phyloP scores from a whole-genome alignment of 2,329 filamentous ascomycete genomes.

The Apiospora koreana region DNA sequence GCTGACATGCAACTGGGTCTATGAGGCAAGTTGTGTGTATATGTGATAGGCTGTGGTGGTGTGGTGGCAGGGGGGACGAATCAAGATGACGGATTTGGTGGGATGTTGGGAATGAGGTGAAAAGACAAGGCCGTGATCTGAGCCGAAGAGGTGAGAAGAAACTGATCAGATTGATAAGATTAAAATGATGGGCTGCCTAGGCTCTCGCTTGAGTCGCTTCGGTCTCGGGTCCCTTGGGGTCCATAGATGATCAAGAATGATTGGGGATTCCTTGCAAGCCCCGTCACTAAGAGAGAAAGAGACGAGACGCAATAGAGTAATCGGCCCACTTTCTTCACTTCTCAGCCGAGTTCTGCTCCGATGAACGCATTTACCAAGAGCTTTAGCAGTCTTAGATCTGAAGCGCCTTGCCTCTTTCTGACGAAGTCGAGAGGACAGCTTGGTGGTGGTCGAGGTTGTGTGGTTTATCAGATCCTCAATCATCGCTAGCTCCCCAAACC shows the following conservation, averaged over 20 bases:
- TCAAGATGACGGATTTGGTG: constrained; percentile 18
- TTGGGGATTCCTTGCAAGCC: not conserved
- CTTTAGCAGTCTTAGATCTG: not conserved
- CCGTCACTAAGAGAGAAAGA: not conserved
- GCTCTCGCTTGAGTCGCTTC: too few species aligned
- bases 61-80: constrained; percentile 14
- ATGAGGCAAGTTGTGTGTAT: not conserved
- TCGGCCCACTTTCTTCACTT: not conserved
- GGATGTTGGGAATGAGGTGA: constrained; percentile 16
- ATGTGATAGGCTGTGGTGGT: constrained; percentile 9
- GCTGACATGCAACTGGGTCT: not conserved
- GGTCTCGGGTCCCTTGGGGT: not conserved
- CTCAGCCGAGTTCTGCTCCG: not conserved
- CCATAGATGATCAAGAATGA: not conserved
- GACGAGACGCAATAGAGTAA: not conserved
- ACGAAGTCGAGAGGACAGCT: not conserved
- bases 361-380: not conserved
- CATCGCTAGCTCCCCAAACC: not conserved
- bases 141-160: constrained; percentile 21
- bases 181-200: constrained; percentile 20
- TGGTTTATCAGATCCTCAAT: not conserved
- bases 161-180: constrained; percentile 43
- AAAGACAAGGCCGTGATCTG: constrained; percentile 17
- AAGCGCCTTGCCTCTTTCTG: not conserved
- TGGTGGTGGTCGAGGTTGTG: not conserved